Conservation (phyloP, 2,329 filamentous ascomycete genomes). For the Monilinia fructicola region DNA sequence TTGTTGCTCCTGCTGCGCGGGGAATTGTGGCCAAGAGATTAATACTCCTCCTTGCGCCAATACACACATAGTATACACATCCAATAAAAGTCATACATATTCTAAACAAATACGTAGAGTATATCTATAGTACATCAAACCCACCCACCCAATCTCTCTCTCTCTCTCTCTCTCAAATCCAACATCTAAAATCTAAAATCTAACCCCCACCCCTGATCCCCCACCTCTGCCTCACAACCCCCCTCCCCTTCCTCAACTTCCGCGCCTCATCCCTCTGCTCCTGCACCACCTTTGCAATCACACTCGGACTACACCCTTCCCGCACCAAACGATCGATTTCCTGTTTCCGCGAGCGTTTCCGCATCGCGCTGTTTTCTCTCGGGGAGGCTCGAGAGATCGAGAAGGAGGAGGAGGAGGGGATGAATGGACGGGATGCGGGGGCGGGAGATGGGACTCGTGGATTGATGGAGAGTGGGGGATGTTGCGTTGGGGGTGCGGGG, state of each 20-base stretch:
- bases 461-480: no score
- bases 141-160: no score
- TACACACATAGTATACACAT: not conserved
- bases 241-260: fast-evolving
- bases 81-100: not conserved
- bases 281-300: not conserved
- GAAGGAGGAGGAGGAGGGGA: no score
- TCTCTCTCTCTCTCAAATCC: not conserved
- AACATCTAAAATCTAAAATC: no score
- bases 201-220: no score
- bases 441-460: no score
- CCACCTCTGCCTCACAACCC: no score
- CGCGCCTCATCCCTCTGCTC: no score
- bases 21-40: not conserved
- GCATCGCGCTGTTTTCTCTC: not conserved
- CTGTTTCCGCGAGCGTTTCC: not conserved
- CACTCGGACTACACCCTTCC: not conserved
- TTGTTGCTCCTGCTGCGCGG: not conserved
- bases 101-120: not conserved
- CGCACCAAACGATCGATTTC: not conserved
- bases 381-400: no score
- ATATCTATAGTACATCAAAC: not conserved
- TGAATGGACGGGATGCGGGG: no score
- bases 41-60: not conserved
- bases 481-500: no score